A percentile compares a stretch with the other conserved stretches of the same genome.
Evolutionary conservation across 2,329 filamentous ascomycete genomes (phyloP).

Genomic region (Claviceps pazoutovae): DNA sequence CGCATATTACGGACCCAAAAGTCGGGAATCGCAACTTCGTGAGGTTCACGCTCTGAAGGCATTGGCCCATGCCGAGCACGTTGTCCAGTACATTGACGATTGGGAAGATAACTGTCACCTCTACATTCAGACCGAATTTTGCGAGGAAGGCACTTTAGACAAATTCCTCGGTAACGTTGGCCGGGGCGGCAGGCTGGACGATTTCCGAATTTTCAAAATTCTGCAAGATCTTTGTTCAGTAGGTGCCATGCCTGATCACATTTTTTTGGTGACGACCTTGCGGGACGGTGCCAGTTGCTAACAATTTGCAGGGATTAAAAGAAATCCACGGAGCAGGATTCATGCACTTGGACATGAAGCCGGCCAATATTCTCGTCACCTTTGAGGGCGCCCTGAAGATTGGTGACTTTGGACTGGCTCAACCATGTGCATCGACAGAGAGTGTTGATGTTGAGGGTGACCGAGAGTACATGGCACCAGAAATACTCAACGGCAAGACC

Average conservation of each 20-base stretch:
- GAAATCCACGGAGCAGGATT: constrained; percentile 82
- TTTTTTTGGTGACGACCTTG: not conserved
- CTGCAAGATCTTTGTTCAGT: constrained; percentile 73
- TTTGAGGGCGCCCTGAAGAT: constrained; percentile 76
- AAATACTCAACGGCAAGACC: constrained; percentile 73
- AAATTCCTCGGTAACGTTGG: constrained; percentile 74
- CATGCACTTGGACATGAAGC: constrained; percentile 75
- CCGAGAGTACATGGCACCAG: constrained; percentile 88
- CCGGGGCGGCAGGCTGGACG: constrained; percentile 73
- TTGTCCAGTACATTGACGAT: constrained; percentile 68
- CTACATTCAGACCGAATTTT: constrained; percentile 96
- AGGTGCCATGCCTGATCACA: constrained; percentile 25
- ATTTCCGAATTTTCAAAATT: constrained; percentile 98
- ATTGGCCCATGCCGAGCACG: constrained; percentile 69
- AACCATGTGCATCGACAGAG: constrained; percentile 59
- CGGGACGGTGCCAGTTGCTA: constrained; percentile 1
- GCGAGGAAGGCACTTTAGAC: constrained; percentile 83
- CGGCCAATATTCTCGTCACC: constrained; percentile 69
- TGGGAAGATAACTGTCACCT: constrained; percentile 80
- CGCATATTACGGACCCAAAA: constrained; percentile 61
- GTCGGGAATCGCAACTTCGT: constrained; percentile 69
- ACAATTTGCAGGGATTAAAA: constrained; percentile 54
- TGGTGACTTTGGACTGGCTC: constrained; percentile 74
- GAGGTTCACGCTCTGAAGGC: constrained; percentile 70
- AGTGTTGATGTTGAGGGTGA: constrained; percentile 86